These are phyloP conservation scores for Tricholoma matsutake DNA, from an alignment of 768 basidiomycete genomes.

Conservation along the genomic window DNA sequence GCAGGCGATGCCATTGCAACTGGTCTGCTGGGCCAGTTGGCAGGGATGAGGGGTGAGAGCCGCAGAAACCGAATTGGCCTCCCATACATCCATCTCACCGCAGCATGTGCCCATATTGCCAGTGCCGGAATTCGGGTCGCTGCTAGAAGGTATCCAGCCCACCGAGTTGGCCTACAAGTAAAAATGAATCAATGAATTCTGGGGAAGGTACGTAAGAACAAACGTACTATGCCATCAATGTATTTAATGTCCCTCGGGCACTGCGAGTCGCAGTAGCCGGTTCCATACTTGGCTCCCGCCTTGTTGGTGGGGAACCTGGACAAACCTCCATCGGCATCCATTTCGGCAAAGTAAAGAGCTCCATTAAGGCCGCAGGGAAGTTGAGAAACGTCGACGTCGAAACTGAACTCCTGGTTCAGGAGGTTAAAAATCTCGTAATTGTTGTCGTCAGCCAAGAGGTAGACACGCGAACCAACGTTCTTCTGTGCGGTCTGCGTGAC, in stretches of 20 bases:
- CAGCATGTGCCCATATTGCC: conserved; percentile 39
- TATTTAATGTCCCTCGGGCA: conserved; percentile 64
- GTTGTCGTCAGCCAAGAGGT: conserved; percentile 34
- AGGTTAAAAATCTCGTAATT: conserved; percentile 37
- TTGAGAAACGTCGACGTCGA: conserved; percentile 47
- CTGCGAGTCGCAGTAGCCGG: conserved; percentile 63
- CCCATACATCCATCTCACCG: conserved; percentile 45
- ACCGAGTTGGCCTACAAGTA: conserved; percentile 36
- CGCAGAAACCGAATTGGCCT: conserved; percentile 39
- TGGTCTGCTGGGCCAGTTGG: conserved; percentile 26
- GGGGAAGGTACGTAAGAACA: background rate
- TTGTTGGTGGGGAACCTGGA: conserved; percentile 48
- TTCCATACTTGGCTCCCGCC: conserved; percentile 54
- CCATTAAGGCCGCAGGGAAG: conserved; percentile 46
- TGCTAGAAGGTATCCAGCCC: conserved; percentile 29
- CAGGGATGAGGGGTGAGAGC: conserved; percentile 42
- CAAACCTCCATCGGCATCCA: conserved; percentile 56
- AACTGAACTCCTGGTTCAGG: conserved; percentile 44
- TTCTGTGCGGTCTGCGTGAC: conserved; percentile 35
- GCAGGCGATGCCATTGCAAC: conserved; percentile 32
- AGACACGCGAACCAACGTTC: conserved; percentile 36
- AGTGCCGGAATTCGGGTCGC: conserved; percentile 35
- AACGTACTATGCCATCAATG: conserved; percentile 51
- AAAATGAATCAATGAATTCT: background rate
- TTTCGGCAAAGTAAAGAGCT: conserved; percentile 58